phyloP scores from a whole-genome alignment of 2,329 filamentous ascomycete genomes.

The Botrytis pseudocinerea region DNA sequence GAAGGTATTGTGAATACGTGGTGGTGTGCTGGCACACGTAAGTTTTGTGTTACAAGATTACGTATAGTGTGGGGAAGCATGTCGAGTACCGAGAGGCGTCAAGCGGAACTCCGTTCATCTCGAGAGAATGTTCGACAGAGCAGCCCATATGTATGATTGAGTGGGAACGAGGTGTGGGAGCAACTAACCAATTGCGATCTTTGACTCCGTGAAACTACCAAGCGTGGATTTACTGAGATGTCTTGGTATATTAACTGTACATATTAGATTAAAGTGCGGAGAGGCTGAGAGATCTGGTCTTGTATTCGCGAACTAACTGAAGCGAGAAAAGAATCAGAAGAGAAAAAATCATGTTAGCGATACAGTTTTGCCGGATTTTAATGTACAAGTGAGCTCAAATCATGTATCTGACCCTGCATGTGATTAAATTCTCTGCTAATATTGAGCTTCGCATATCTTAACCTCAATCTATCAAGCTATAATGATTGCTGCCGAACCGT shows the following conservation, averaged over 20 bases:
- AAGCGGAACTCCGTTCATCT: not conserved
- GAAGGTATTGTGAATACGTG: not conserved
- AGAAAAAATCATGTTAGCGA: not conserved
- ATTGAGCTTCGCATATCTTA: not conserved
- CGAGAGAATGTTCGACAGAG: not conserved
- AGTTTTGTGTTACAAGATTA: not conserved
- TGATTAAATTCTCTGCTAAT: not conserved
- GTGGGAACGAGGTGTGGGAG: not conserved
- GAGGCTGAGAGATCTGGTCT: not conserved
- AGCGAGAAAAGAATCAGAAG: not conserved
- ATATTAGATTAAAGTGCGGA: not conserved
- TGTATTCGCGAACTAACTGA: not conserved
- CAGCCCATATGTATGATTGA: not conserved
- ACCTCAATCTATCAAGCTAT: not conserved
- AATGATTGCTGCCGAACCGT: not conserved
- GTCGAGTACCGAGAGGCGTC: not conserved
- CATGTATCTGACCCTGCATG: not conserved
- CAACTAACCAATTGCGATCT: not conserved
- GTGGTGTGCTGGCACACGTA: not conserved
- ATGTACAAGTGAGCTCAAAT: not conserved
- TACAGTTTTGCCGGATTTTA: rapidly evolving
- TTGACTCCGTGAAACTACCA: not conserved
- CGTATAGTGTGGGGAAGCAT: not conserved
- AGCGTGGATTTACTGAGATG: not conserved
- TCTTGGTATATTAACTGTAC: not conserved